A percentile compares a stretch with the other conserved stretches of the same genome.
Evolutionary conservation across 306 rosid species (phyloP).

Genomic region (Lithocarpus polystachyus): DNA sequence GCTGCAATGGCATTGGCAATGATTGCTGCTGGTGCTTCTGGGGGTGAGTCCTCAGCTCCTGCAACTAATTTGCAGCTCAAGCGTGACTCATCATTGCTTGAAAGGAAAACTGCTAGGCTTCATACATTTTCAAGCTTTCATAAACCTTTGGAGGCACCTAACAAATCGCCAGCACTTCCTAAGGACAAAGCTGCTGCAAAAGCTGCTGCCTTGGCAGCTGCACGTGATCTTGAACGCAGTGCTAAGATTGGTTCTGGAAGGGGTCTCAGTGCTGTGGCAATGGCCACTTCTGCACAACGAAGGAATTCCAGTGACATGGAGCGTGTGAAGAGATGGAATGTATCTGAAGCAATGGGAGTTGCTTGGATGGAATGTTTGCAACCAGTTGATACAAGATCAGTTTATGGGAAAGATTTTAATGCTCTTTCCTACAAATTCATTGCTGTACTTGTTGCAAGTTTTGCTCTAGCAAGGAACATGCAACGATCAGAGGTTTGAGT

Average conservation of each 20-base stretch:
- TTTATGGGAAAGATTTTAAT: slow-evolving; percentile 92
- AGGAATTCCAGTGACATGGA: slow-evolving; percentile 80
- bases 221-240: slow-evolving; percentile 87
- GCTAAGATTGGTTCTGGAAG: slow-evolving; percentile 93
- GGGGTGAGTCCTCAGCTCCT: slow-evolving; percentile 70
- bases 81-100: slow-evolving; percentile 85
- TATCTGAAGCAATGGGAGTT: slow-evolving; percentile 96
- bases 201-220: slow-evolving; percentile 96
- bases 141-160: slow-evolving; percentile 62
- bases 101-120: slow-evolving; percentile 75
- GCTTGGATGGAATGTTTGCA: slow-evolving; percentile 99
- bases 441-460: slow-evolving; percentile 95
- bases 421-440: slow-evolving; percentile 84
- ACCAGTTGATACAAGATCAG: slow-evolving; percentile 92
- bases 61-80: slow-evolving; percentile 50
- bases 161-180: slow-evolving; percentile 61
- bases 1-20: slow-evolving; percentile 99
- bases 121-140: slow-evolving; percentile 93
- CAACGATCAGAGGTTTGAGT: slow-evolving; percentile 91
- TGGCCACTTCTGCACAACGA: slow-evolving; percentile 98
- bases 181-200: slow-evolving; percentile 91
- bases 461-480: slow-evolving; percentile 90
- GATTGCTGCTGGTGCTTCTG: slow-evolving; percentile 98
- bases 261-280: slow-evolving; percentile 98
- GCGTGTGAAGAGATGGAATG: slow-evolving; percentile 85